These are phyloP conservation scores for Benincasa hispida DNA, from an alignment of 306 rosid genomes.

Conservation along the genomic window DNA sequence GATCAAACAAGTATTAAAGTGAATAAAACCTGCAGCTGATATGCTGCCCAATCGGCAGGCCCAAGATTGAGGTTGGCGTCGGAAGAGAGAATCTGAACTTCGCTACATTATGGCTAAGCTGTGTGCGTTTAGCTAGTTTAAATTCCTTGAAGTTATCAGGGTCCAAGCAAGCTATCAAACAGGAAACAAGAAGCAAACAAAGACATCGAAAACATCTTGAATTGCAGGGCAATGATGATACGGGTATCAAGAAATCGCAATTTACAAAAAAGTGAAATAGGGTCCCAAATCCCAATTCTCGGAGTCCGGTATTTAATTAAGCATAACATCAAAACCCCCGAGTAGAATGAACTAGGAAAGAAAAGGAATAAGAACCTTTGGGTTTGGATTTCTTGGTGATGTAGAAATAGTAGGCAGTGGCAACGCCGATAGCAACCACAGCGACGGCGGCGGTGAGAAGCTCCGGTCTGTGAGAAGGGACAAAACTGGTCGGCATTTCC, in stretches of 20 bases:
- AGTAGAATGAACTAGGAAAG: conserved; percentile 9
- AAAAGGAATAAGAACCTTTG: conserved; percentile 10
- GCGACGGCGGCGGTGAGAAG: conserved; percentile 37
- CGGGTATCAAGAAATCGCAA: neutral
- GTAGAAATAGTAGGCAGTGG: conserved; percentile 45
- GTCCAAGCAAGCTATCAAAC: conserved; percentile 39
- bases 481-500: conserved; percentile 14
- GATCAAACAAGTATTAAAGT: neutral
- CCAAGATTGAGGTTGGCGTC: conserved; percentile 45
- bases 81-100: conserved; percentile 57
- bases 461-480: conserved; percentile 32
- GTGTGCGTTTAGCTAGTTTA: conserved; percentile 45
- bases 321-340: neutral
- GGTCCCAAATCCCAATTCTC: neutral
- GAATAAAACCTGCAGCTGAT: conserved; percentile 41
- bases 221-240: neutral
- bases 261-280: neutral
- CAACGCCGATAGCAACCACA: conserved; percentile 36
- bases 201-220: neutral
- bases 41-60: conserved; percentile 78
- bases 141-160: conserved; percentile 50
- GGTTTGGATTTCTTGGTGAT: conserved; percentile 43
- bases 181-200: neutral
- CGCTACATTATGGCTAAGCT: conserved; percentile 40
- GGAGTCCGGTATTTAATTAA: neutral